Percentiles rank a stretch among this genome's conserved stretches.
Evolutionary conservation across 1,139 yeast genomes (phyloP).

Genomic region (Magnusiomyces tetraspermus): DNA sequence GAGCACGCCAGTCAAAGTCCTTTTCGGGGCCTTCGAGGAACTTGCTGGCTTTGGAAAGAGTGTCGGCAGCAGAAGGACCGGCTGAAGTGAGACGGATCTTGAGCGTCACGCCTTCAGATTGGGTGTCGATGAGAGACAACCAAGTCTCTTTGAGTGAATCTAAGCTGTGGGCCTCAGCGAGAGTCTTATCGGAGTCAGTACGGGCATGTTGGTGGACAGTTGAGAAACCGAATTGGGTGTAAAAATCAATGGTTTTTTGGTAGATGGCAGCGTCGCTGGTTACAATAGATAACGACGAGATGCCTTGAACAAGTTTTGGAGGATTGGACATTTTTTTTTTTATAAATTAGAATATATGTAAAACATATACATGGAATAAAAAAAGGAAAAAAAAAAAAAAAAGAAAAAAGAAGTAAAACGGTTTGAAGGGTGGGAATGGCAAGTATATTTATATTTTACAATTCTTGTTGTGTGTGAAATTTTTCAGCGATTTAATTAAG

Average conservation of each 20-base stretch:
- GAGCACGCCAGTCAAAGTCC: conserved; percentile 33
- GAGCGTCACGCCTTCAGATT: conserved; percentile 26
- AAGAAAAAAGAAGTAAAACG: no score
- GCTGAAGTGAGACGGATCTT: conserved; percentile 29
- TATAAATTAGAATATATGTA: no score
- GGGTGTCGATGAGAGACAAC: conserved; percentile 27
- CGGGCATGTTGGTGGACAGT: conserved; percentile 37
- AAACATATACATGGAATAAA: no score
- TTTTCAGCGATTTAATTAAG: no score
- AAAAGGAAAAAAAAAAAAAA: no score
- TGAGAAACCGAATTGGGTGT: conserved; percentile 49
- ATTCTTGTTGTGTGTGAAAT: no score
- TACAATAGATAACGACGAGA: conserved; percentile 47
- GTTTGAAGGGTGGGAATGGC: no score
- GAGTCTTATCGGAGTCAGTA: conserved; percentile 21
- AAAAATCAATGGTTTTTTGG: conserved; percentile 42
- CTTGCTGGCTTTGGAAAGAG: conserved; percentile 15
- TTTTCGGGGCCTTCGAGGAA: conserved; percentile 19
- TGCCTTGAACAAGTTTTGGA: conserved; percentile 22
- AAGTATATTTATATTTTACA: no score
- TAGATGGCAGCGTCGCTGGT: conserved; percentile 43
- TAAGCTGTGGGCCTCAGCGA: conserved; percentile 24
- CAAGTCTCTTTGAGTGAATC: conserved; percentile 23
- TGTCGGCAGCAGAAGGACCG: conserved; percentile 22
- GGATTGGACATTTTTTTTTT: no score